Percentiles rank a stretch among this genome's conserved stretches.
phyloP scores from a whole-genome alignment of 805 yeast genomes.

The Metschnikowia shivogae region DNA sequence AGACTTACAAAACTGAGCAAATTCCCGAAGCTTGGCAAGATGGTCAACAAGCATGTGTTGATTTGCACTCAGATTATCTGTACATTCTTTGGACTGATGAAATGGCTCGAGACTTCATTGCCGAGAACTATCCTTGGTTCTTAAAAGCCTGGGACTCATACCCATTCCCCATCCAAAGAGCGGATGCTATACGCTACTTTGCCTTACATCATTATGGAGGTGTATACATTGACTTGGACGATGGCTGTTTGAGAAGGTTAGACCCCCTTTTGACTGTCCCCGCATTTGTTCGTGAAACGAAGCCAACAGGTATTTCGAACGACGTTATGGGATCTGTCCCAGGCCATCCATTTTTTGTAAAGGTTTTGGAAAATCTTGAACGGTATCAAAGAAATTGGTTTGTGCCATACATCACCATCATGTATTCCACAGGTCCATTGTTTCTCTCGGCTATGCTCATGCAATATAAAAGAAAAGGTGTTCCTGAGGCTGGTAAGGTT shows the following conservation, averaged over 20 bases:
- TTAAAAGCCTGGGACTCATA: slow-evolving; percentile 72
- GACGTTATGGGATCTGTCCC: slow-evolving; percentile 92
- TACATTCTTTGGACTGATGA: slow-evolving; percentile 90
- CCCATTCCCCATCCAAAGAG: slow-evolving; percentile 78
- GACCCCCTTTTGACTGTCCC: slow-evolving; percentile 81
- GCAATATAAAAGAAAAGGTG: slow-evolving; percentile 77
- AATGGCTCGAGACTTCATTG: slow-evolving; percentile 72
- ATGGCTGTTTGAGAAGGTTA: slow-evolving; percentile 73
- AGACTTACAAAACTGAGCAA: slow-evolving; percentile 76
- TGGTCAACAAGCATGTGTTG: slow-evolving; percentile 73
- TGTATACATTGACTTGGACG: slow-evolving; percentile 84
- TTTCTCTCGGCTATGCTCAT: slow-evolving; percentile 85
- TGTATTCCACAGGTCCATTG: slow-evolving; percentile 91
- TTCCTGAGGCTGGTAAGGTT: slow-evolving; percentile 61
- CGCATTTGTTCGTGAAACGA: slow-evolving; percentile 81
- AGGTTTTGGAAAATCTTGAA: slow-evolving; percentile 60
- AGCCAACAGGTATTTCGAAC: slow-evolving; percentile 88
- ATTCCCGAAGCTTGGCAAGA: slow-evolving; percentile 79
- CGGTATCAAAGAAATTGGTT: slow-evolving; percentile 66
- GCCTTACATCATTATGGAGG: slow-evolving; percentile 84
- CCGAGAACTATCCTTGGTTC: slow-evolving; percentile 83
- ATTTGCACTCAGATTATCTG: slow-evolving; percentile 81
- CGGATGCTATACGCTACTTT: slow-evolving; percentile 88
- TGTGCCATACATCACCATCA: slow-evolving; percentile 84
- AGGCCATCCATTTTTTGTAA: slow-evolving; percentile 76